Conservation (phyloP, 1,139 yeast species). For the Candida mesenterica region DNA sequence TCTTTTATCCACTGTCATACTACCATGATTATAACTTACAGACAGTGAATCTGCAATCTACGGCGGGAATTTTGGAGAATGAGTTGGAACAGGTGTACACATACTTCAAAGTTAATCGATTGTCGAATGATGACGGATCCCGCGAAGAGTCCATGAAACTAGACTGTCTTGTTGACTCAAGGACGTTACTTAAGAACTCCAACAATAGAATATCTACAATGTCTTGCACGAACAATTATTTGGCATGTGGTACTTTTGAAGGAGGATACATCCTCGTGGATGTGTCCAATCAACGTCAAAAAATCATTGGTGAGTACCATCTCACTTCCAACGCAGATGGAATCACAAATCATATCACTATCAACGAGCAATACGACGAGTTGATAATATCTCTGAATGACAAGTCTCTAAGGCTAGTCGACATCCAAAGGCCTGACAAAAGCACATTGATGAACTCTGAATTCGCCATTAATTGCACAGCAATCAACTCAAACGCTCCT, state of each 20-base stretch:
- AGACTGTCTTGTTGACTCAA: constrained; percentile 41
- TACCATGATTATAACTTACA: constrained; percentile 33
- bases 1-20: constrained; percentile 42
- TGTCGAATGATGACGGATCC: constrained; percentile 10
- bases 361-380: constrained; percentile 26
- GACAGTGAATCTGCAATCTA: constrained; percentile 12
- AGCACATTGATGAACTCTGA: constrained; percentile 23
- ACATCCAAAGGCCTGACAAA: constrained; percentile 16
- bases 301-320: constrained; percentile 32
- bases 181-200: constrained; percentile 28
- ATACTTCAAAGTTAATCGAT: constrained; percentile 37
- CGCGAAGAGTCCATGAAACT: constrained; percentile 20
- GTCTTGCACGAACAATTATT: constrained; percentile 39
- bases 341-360: constrained; percentile 52
- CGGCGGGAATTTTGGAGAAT: not conserved
- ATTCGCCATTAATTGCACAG: constrained; percentile 54
- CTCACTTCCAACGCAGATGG: constrained; percentile 49
- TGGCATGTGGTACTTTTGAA: constrained; percentile 56
- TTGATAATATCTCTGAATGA: constrained; percentile 51
- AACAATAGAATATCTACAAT: constrained; percentile 50
- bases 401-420: constrained; percentile 39
- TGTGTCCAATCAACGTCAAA: constrained; percentile 9
- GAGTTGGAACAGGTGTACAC: constrained; percentile 25
- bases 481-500: constrained; percentile 34
- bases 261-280: constrained; percentile 47